Base-by-base conservation (phyloP, 2,329 filamentous ascomycete species). In the Chrysosphaeria jannelii region DNA sequence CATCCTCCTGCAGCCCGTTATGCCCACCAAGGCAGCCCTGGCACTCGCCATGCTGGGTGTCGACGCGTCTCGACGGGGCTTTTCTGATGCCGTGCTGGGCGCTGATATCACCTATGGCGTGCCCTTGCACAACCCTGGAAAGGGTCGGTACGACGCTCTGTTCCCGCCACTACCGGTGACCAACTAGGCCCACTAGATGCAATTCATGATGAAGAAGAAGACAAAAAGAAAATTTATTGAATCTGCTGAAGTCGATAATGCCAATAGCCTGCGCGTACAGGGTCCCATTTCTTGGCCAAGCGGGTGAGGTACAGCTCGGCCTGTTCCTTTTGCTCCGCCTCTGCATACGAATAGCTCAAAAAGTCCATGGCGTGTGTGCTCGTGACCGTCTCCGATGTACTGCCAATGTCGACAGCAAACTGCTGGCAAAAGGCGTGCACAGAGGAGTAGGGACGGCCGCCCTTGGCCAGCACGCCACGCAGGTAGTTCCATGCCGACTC, bases 401-500 rank as follows among this genome's bases (percentile, higher is more conserved):
- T 51, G 4, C 58, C 51, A 31, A 64, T 62, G 25, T 48, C 42
- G 28, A 42, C 41, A 1, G 47, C 50, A 35, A 63, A 63, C 12
- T 48, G 44, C 33, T 42, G 41, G 1, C 47, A 50, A 36, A 64
- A 64, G 10, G 37, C 47, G 28, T 49, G 45, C 5, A 53, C 41
- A 2, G 38, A 43, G 2, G 32, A 40, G 14, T 64, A 36, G 23
- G 43, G 35, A 14, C 65, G 41, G 0, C 53, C 63, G 1, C 61
- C 63, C 36, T 75, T 71, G 28, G 54, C 53, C 28, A 88, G 42
- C 22, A 76, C 63, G 3, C 74, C 85, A 15, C 65, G 53, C 9
- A 91, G 50, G 43, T 91, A 97, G 42, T 78, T 85, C 85, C 85
- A 97, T 2, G 78, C 60, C 33, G 72, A 81, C 42, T 78, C 72